Conservation (phyloP, 305 asterid species). For the Nicotiana rustica region DNA sequence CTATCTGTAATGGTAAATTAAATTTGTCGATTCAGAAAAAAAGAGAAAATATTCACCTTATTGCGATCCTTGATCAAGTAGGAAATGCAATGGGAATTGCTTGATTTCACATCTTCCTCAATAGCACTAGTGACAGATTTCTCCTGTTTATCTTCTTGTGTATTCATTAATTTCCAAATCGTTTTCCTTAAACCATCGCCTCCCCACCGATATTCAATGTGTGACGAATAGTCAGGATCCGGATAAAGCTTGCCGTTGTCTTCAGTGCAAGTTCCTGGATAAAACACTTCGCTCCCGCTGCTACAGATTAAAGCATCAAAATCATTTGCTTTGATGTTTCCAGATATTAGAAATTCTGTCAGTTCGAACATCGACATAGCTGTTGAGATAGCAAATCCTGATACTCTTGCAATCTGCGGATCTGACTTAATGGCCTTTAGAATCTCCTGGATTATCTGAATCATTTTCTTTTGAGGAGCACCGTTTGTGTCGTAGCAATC, state of each 20-base stretch:
- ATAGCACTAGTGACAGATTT: constrained; percentile 49
- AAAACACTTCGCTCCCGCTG: constrained; percentile 89
- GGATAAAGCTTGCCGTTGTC: constrained; percentile 63
- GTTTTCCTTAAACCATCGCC: constrained; percentile 79
- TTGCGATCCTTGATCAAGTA: constrained; percentile 67
- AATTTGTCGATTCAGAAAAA: background rate
- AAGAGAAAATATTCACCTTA: constrained; percentile 49
- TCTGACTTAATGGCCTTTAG: constrained; percentile 68
- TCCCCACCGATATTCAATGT: constrained; percentile 92
- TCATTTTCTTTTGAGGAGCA: constrained; percentile 68
- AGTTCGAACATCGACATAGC: constrained; percentile 75
- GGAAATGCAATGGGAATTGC: constrained; percentile 80
- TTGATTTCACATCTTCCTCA: constrained; percentile 65
- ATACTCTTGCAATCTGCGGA: constrained; percentile 52
- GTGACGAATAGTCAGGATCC: constrained; percentile 75
- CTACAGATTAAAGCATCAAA: constrained; percentile 90
- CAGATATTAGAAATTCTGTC: constrained; percentile 59
- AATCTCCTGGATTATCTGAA: constrained; percentile 56
- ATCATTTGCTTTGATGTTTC: constrained; percentile 60
- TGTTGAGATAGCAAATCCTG: constrained; percentile 79
- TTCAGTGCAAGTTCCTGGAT: constrained; percentile 64
- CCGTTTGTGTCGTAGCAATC: constrained; percentile 79
- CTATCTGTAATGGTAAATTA: background rate
- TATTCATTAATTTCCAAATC: constrained; percentile 78
- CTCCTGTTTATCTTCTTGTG: constrained; percentile 47